Evolutionary conservation across 1,284 basidiomycete genomes (phyloP), one percentile per base, ranked within the genome.

Genomic region (Caloboletus inedulis): DNA sequence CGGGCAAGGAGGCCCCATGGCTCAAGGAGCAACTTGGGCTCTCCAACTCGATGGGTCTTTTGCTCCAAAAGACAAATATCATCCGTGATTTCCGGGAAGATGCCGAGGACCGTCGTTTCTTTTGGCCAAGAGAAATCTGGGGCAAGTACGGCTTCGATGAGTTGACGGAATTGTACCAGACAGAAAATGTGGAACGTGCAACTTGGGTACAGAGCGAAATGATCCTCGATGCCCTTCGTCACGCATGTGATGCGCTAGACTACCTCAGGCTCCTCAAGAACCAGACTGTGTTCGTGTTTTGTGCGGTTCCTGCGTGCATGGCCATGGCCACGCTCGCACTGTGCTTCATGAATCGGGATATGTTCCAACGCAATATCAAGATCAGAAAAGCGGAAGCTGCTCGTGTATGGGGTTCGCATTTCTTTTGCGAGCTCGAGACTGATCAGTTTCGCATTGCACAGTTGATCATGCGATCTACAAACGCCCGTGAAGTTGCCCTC

Each of bases 1-100:
- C 92, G 4, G 84, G 84, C 39, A 94, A 95, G 66, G 96, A 99
- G 72, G 79, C 79, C 0, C 67, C 79, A 0, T 91, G 84, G 78
- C 73, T 99, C 45, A 87, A 82, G 36, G 75, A 84, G 43, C 91
- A 98, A 70, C 82, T 97, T 54, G 87, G 89, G 58, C 80, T 99
- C 2, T 87, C 88, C 60, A 98, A 98, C 73, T 91, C 90, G 43
- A 94, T 98, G 90, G 97, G 97, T n/a, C 79, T 96, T 16, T 79
- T 98, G 49, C 80, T 99, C 12, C 97, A 99, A 72, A 99, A 99
- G 76, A 98, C 94, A 36, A 99, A 99, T 74, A 98, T 99, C 70
- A 91, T 94, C 58, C 87, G 96, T 52, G 97, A 99, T 71, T 93
- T 88, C 73, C 84, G 91, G 41, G 96, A 99, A 72, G 97, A 99